Evolutionary conservation across 768 basidiomycete species (phyloP).

Genomic region (Rhizopogon vesiculosus): DNA sequence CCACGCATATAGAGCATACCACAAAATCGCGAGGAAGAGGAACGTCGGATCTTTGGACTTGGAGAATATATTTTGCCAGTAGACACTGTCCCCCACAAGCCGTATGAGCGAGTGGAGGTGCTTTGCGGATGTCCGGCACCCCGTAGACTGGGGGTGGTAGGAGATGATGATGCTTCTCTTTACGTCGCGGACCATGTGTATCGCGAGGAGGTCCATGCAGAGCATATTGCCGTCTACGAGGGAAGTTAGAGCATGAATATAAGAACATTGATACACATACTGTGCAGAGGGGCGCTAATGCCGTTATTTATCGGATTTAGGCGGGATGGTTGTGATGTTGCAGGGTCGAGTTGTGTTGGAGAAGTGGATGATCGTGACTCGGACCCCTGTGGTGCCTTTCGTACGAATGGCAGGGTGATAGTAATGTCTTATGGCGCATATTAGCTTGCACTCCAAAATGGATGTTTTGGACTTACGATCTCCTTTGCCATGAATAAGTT

Average conservation of each 20-base stretch:
- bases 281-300: conserved; percentile 35
- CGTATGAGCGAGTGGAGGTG: conserved; percentile 23
- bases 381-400: conserved; percentile 20
- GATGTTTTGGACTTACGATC: conserved; percentile 43
- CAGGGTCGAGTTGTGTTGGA: not conserved
- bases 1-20: conserved; percentile 62
- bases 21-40: conserved; percentile 46
- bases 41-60: conserved; percentile 48
- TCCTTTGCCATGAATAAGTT: conserved; percentile 29
- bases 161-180: conserved; percentile 20
- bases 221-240: conserved; percentile 16
- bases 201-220: conserved; percentile 42
- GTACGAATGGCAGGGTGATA: conserved; percentile 48
- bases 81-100: conserved; percentile 27
- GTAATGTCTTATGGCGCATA: conserved; percentile 43
- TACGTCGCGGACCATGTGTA: conserved; percentile 43
- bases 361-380: conserved; percentile 2
- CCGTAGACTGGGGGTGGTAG: conserved; percentile 20
- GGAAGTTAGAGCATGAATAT: not conserved
- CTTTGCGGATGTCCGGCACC: conserved; percentile 12
- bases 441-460: not conserved
- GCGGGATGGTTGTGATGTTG: not conserved
- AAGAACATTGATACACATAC: conserved; percentile 21
- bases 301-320: not conserved
- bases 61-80: conserved; percentile 22